Evolutionary conservation across 441 rosid species (phyloP).

Genomic region (Kokia cookei): DNA sequence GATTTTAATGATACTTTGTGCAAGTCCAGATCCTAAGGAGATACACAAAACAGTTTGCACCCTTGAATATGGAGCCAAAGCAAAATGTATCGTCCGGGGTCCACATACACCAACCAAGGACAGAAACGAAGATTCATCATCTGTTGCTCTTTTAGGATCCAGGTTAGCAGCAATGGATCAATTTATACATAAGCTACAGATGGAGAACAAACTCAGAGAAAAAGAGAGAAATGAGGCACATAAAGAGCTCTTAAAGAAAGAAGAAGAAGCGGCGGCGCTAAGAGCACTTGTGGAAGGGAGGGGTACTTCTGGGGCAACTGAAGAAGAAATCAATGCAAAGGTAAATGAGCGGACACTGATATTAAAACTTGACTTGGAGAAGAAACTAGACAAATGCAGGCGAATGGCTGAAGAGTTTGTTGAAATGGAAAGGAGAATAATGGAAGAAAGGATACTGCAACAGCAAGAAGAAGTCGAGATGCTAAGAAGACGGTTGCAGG

Average conservation of each 20-base stretch:
- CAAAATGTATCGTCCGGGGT: slow-evolving; percentile 93
- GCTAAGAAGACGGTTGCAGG: slow-evolving; percentile 71
- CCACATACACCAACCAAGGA: slow-evolving; percentile 69
- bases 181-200: slow-evolving; percentile 72
- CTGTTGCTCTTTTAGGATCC: slow-evolving; percentile 54
- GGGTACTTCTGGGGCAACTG: slow-evolving; percentile 42
- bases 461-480: slow-evolving; percentile 88
- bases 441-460: slow-evolving; percentile 85
- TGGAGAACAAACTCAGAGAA: slow-evolving; percentile 82
- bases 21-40: slow-evolving; percentile 95
- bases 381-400: slow-evolving; percentile 68
- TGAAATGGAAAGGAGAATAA: slow-evolving; percentile 83
- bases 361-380: slow-evolving; percentile 60
- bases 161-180: slow-evolving; percentile 91
- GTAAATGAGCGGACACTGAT: slow-evolving; percentile 55
- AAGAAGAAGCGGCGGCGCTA: slow-evolving; percentile 67
- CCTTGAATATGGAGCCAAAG: slow-evolving; percentile 95
- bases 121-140: slow-evolving; percentile 57
- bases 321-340: slow-evolving; percentile 70
- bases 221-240: slow-evolving; percentile 75
- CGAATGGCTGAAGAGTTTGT: slow-evolving; percentile 84
- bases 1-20: slow-evolving; percentile 90
- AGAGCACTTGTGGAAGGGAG: slow-evolving; percentile 48
- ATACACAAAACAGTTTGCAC: slow-evolving; percentile 94
- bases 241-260: slow-evolving; percentile 68